Base-by-base conservation (phyloP, 2,329 filamentous ascomycete genomes). In the Colletotrichum scovillei region DNA sequence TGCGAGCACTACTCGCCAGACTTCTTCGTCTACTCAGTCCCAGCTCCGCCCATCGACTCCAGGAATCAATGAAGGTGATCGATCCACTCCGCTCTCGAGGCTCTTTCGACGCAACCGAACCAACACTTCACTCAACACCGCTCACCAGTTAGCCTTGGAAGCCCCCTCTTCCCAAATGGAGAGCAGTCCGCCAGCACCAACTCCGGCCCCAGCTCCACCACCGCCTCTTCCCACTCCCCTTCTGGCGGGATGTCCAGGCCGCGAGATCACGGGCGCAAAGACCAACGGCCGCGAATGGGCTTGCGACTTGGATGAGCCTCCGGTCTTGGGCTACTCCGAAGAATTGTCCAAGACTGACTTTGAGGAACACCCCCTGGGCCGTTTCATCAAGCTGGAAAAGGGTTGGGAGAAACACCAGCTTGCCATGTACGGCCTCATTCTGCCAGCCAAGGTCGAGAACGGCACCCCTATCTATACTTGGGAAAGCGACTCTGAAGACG, bases 211-310 rank as follows among this genome's bases (percentile, higher is more conserved):
- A 22, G 42, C 42, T 22, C 38, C 38, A 42, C 38, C 38, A 24
- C 67, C 71, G n/a, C 63, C 66, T 14, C 55, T 72, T 35, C 26
- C 71, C 9, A 66, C 53, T 11, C 95, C 83, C 88, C 78, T 85
- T 0, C 78, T 84, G 11, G 78, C 74, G 63, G 82, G 83, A 6
- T 80, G 83, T 68, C 83, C 84, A 0, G 83, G 83, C 2, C 79
- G 83, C 65, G 83, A 85, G 64, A 74, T 84, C 11, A 82, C 82
- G 0, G 78, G 78, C 4, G 80, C 84, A 16, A 83, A 81, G 62
- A 84, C 82, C 1, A 82, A 85, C 35, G 79, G 79, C 5, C 80
- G 81, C 16, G 77, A 77, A 3, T 82, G 84, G 73, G 76, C 78
- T n/a, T 77, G 77, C 32, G 82, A 84, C 46, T 67, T 74, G 5